Conservation (phyloP, 345 rosid species). For the Sisymbrium altissimum region DNA sequence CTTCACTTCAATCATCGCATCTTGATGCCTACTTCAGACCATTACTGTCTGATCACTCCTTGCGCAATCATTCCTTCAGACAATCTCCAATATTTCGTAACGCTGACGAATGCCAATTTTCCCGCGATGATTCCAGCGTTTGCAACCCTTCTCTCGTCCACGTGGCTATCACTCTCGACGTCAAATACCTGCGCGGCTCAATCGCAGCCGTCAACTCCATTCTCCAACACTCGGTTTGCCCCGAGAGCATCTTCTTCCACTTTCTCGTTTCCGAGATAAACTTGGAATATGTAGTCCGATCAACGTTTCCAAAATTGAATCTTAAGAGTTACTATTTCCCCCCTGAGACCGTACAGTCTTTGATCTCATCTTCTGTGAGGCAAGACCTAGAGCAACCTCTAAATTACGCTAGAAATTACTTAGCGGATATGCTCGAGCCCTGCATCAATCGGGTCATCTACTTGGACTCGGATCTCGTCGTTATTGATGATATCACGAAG, state of each 20-base stretch:
- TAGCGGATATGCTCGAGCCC: constrained; percentile 53
- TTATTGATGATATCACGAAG: constrained; percentile 54
- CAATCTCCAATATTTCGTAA: constrained; percentile 43
- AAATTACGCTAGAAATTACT: constrained; percentile 65
- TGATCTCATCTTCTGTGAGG: constrained; percentile 59
- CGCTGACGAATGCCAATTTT: constrained; percentile 46
- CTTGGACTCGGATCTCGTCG: constrained; percentile 56
- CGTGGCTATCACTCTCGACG: constrained; percentile 65
- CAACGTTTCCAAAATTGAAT: constrained; percentile 50
- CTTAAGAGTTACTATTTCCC: constrained; percentile 48
- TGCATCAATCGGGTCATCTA: constrained; percentile 51
- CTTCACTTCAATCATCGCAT: constrained; percentile 40
- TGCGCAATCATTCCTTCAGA: constrained; percentile 33
- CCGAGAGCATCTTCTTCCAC: constrained; percentile 66
- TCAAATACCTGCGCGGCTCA: constrained; percentile 59
- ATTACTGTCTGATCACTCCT: constrained; percentile 5
- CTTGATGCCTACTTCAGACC: constrained; percentile 8
- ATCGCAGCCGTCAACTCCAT: constrained; percentile 68
- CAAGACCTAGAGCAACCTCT: constrained; percentile 62
- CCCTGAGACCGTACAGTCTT: constrained; percentile 32
- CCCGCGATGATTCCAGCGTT: constrained; percentile 30
- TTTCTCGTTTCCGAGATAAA: constrained; percentile 40
- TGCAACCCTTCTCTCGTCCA: constrained; percentile 48
- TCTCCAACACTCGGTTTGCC: constrained; percentile 59
- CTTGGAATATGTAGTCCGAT: neutral